A percentile compares a stretch with the other conserved stretches of the same genome.
These are phyloP conservation scores for Thraustochytrium sp. DNA, from an alignment of 352 stramenopile genomes.

Conservation along the genomic window DNA sequence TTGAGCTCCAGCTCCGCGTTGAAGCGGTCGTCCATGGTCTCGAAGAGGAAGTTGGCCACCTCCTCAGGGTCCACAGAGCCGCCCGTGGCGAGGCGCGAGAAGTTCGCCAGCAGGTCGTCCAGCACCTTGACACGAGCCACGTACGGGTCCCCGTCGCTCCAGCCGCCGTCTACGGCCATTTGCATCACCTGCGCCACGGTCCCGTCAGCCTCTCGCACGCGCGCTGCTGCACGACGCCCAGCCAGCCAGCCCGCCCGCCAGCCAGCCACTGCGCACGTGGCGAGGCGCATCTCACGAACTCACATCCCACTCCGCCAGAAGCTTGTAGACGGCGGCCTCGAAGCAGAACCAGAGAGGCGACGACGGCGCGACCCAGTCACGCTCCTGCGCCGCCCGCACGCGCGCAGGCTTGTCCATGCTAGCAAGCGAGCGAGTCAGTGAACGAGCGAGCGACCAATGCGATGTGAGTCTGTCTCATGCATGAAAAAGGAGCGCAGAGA, in stretches of 20 bases:
- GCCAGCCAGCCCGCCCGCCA: too few relatives aligned
- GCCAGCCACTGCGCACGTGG: not conserved
- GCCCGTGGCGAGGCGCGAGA: not conserved
- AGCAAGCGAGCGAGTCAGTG: not conserved
- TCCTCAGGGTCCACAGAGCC: not conserved
- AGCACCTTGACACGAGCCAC: not conserved
- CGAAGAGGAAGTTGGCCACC: not conserved
- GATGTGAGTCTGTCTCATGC: too few relatives aligned
- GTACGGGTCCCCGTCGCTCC: conserved; percentile 26
- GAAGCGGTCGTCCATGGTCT: conserved; percentile 35
- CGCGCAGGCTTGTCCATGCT: not conserved
- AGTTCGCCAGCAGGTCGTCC: conserved; percentile 28
- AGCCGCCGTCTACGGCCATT: conserved; percentile 33
- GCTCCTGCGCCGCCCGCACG: conserved; percentile 1
- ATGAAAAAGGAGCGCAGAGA: too few relatives aligned
- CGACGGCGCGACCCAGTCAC: not conserved
- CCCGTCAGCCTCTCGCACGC: too few relatives aligned
- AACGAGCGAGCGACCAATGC: too few relatives aligned
- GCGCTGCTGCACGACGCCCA: too few relatives aligned
- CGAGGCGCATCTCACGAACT: not conserved
- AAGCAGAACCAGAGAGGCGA: conserved; percentile 16
- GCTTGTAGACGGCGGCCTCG: conserved; percentile 6
- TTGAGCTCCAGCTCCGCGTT: conserved; percentile 19
- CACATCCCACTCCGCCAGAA: conserved; percentile 15
- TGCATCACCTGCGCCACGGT: conserved; percentile 2